Base-by-base conservation (phyloP, 768 basidiomycete species). In the Tulasnella sp. region DNA sequence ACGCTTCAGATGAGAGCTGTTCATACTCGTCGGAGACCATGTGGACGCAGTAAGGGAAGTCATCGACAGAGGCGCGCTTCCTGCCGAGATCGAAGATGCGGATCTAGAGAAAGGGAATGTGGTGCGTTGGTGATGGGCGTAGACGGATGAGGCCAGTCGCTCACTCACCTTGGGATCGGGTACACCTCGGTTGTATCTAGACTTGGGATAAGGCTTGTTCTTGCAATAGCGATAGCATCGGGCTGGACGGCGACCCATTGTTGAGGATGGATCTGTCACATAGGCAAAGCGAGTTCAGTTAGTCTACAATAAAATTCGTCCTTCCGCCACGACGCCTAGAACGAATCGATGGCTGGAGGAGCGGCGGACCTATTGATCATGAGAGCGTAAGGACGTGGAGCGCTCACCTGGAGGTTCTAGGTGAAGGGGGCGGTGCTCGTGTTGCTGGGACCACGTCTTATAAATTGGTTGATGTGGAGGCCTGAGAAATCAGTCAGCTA, bases 211-310 rank as follows among this genome's bases (percentile, higher is more conserved):
- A 24, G 94, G 92, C 83, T 98, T 97, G 82, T 93, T 94, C 78
- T 97, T 97, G 82, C 92, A 97, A 79, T 97, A 97, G 66, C 92
- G 86, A 78, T 94, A 94, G 83, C 92, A 96, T 68, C 89, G 86
- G 75, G 92, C 91, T 64, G 92, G 92, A 79, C 92, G 89, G 72
- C 92, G 90, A 81, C 92, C 92, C 92, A 96, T 96, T 67, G 70
- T 80, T 42, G 17, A 45, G 5, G 34, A 38, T 15, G 34, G 15
- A 38, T 38, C 34, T 38, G 34, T 7, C 15, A 15, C 34, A 38
- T 15, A 38, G 7, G 34, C n/a, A n/a, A n/a, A n/a, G n/a, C n/a
- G n/a, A n/a, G 15, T 38, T 15, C 34, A 7, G 34, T 38, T 15
- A 38, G 34, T 15, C 34, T 15, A 38, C 7, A 15, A 7, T 38